A percentile compares a stretch with the other conserved stretches of the same genome.
phyloP scores from a whole-genome alignment of 495 filamentous ascomycete species.

The Daldinia decipiens region DNA sequence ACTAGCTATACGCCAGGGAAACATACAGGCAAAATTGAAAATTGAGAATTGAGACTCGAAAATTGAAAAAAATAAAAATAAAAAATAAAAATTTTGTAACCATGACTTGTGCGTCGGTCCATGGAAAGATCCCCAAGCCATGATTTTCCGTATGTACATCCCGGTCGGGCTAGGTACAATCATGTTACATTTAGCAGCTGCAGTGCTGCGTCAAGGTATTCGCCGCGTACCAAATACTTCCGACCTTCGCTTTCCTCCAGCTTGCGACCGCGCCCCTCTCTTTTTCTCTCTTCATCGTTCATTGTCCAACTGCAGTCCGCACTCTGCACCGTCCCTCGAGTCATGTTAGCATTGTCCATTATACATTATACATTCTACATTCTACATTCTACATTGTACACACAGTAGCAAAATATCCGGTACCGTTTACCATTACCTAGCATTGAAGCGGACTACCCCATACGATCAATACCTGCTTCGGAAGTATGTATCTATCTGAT shows the following conservation, averaged over 20 bases:
- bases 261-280: slow-evolving; percentile 18
- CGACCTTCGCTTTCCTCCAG: slow-evolving; percentile 7
- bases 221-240: slow-evolving; percentile 30
- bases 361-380: too few species aligned
- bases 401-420: slow-evolving; percentile 9
- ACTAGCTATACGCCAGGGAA: neutral
- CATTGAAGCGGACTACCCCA: neutral
- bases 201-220: slow-evolving; percentile 29
- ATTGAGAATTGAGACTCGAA: neutral
- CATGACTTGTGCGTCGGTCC: slow-evolving; percentile 13
- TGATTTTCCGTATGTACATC: slow-evolving; percentile 3
- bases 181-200: slow-evolving; percentile 23
- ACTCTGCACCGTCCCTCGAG: neutral
- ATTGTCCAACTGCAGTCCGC: slow-evolving; percentile 23
- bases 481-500: slow-evolving; percentile 3
- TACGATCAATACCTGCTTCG: slow-evolving; percentile 11
- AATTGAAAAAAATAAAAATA: slow-evolving; percentile 10
- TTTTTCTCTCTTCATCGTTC: slow-evolving; percentile 9
- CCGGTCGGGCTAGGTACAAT: slow-evolving; percentile 20
- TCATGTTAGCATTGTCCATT: too few species aligned
- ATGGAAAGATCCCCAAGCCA: slow-evolving; percentile 1
- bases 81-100: slow-evolving; percentile 13
- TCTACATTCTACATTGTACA: neutral
- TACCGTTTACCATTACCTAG: neutral
- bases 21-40: slow-evolving; percentile 42